A percentile compares a stretch with the other conserved stretches of the same genome.
These are phyloP conservation scores for Calonectria henricotiae DNA, from an alignment of 2,329 filamentous ascomycete genomes.

Conservation along the genomic window DNA sequence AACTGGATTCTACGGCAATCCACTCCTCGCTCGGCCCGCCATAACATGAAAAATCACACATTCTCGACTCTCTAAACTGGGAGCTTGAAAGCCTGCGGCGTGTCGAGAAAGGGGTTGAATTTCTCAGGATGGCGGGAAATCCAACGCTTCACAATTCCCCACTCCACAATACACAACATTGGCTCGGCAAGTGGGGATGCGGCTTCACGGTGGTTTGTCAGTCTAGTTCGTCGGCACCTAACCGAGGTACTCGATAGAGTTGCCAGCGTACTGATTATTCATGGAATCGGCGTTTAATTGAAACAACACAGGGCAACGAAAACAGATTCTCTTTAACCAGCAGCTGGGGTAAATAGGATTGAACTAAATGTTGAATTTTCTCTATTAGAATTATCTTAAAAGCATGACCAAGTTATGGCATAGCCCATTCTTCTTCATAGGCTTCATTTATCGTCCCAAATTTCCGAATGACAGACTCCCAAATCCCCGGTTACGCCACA, in stretches of 20 bases:
- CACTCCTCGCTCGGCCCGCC: slow-evolving; percentile 63
- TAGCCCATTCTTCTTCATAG: slow-evolving; percentile 1
- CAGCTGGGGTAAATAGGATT: background rate
- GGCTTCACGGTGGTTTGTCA: background rate
- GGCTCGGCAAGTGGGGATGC: slow-evolving; percentile 16
- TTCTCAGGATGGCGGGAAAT: background rate
- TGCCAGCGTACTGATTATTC: background rate
- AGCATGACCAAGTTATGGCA: slow-evolving; percentile 2
- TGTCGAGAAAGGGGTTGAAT: background rate
- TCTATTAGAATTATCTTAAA: slow-evolving; percentile 25
- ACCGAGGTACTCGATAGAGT: slow-evolving; percentile 7
- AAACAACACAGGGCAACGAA: no score
- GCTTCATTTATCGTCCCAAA: background rate
- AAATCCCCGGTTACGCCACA: slow-evolving; percentile 12
- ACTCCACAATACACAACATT: background rate
- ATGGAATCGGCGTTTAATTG: background rate
- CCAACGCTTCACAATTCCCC: slow-evolving; percentile 1
- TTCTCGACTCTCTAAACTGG: background rate
- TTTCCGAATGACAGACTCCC: slow-evolving; percentile 1
- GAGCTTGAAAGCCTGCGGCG: background rate
- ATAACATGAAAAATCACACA: slow-evolving; percentile 58
- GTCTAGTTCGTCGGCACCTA: background rate
- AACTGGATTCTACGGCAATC: slow-evolving; percentile 57
- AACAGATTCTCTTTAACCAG: background rate
- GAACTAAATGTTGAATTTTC: slow-evolving; percentile 24